Evolutionary conservation across 2,329 filamentous ascomycete species (phyloP).

Genomic region (Metarhizium guizhouense): DNA sequence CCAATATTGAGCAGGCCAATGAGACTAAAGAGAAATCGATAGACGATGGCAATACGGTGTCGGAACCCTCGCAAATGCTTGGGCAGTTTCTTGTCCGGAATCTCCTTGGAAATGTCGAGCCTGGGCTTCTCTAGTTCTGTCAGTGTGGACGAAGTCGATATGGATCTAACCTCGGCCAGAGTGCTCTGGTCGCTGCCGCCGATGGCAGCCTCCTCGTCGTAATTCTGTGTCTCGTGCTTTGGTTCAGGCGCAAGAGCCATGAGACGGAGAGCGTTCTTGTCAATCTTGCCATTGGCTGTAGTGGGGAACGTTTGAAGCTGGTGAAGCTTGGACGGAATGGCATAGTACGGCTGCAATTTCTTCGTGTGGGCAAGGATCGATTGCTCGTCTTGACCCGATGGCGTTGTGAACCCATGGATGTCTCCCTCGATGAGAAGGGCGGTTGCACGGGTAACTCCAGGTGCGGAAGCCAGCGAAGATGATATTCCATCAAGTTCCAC

Average conservation of each 20-base stretch:
- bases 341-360: conserved; percentile 44
- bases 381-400: conserved; percentile 22
- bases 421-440: conserved; percentile 36
- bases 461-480: conserved; percentile 35
- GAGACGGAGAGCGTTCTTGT: conserved; percentile 36
- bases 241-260: conserved; percentile 16
- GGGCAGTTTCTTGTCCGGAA: conserved; percentile 31
- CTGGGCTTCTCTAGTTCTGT: conserved; percentile 19
- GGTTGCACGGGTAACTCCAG: conserved; percentile 37
- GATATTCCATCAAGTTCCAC: conserved; percentile 52
- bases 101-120: conserved; percentile 18
- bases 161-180: conserved; percentile 19
- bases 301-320: conserved; percentile 35
- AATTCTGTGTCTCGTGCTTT: conserved; percentile 1
- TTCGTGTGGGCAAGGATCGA: conserved; percentile 31
- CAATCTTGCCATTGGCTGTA: conserved; percentile 47
- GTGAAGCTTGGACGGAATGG: conserved; percentile 37
- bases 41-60: conserved; percentile 40
- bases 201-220: background rate
- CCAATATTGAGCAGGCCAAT: conserved; percentile 41
- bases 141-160: conserved; percentile 21
- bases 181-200: conserved; percentile 11
- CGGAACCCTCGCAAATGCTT: conserved; percentile 31
- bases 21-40: conserved; percentile 47
- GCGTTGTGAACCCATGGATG: conserved; percentile 42